Conservation (phyloP, 176 grass and related monocot species). For the Lolium perenne region DNA sequence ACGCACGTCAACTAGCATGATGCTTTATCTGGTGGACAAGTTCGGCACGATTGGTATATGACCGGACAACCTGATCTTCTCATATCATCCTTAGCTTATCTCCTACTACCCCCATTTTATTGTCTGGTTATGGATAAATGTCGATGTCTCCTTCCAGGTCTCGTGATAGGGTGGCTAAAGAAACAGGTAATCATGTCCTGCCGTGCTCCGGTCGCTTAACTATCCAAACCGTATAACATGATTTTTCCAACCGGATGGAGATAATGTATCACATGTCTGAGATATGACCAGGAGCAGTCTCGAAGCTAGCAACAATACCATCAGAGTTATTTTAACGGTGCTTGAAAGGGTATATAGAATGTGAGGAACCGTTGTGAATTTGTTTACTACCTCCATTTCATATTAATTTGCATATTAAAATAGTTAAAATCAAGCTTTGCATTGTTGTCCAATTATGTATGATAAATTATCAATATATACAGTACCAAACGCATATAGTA, state of each 20-base stretch:
- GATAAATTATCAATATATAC: no score
- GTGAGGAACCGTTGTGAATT: no score
- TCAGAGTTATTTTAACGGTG: not conserved
- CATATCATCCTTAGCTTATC: conserved; percentile 18
- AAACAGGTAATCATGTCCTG: conserved; percentile 19
- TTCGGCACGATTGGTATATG: conserved; percentile 25
- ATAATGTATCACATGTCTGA: not conserved
- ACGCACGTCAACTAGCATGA: not conserved
- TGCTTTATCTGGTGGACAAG: conserved; percentile 10
- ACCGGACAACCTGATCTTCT: conserved; percentile 4
- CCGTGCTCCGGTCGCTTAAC: not conserved
- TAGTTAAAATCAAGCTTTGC: no score
- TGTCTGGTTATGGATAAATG: conserved; percentile 33
- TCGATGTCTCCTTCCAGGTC: conserved; percentile 25
- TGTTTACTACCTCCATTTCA: no score
- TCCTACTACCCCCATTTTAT: conserved; percentile 1
- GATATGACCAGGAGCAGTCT: no score
- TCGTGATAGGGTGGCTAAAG: conserved; percentile 6
- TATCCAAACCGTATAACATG: conserved; percentile 39
- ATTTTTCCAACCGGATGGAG: conserved; percentile 16
- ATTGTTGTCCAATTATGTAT: no score
- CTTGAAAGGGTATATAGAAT: no score
- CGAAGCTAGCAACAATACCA: no score
- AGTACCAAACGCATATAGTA: no score
- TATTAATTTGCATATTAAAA: no score